Base-by-base conservation (phyloP, 768 basidiomycete genomes). In the Erythrobasidium yunnanense region DNA sequence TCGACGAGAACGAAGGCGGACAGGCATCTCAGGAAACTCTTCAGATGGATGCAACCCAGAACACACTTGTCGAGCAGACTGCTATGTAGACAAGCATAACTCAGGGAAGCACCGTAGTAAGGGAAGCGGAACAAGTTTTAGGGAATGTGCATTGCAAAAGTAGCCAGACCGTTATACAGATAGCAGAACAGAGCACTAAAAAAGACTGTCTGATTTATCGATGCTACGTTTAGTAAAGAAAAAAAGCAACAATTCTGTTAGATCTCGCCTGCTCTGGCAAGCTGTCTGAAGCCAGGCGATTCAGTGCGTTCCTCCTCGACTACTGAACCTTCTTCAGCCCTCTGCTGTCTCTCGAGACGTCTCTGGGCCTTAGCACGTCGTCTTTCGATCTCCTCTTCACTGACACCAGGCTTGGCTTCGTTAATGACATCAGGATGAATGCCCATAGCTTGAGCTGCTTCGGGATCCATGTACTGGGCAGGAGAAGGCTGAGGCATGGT, bases 341-440 rank as follows among this genome's bases (percentile, higher is more conserved):
- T 46, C 60, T 63, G 60, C 5, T 25, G 60, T n/a, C 42, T 30
- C 42, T 63, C 60, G 18, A 63, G 60, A 13, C 60, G 32, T 15
- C 60, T 25, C 30, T 63, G 60, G 32, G 60, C 60, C 17, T 49
- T 23, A 30, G 46, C 8, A 4, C 60, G 45, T 7, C 60, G 60
- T 27, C 60, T 63, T 49, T 63, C 60, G 32, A 63, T 63, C 47
- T 63, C 60, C 6, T 63, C 60, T 32, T 63, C 60, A n/a, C 46
- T 50, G 46, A 63, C 32, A 17, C 60, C 46, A 3, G 60, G 47
- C 32, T 50, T 23, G 13, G 60, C 60, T 30, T 45, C 46, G 29
- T 35, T 25, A n/a, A 63, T 30, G 15, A 63, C 60, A 11, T 63
- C 60, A 33, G 60, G 60, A 63, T 63, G 60, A 11, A 63, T 51